phyloP scores from a whole-genome alignment of 106 monocot genomes.

The Acanthochlamys bracteata region DNA sequence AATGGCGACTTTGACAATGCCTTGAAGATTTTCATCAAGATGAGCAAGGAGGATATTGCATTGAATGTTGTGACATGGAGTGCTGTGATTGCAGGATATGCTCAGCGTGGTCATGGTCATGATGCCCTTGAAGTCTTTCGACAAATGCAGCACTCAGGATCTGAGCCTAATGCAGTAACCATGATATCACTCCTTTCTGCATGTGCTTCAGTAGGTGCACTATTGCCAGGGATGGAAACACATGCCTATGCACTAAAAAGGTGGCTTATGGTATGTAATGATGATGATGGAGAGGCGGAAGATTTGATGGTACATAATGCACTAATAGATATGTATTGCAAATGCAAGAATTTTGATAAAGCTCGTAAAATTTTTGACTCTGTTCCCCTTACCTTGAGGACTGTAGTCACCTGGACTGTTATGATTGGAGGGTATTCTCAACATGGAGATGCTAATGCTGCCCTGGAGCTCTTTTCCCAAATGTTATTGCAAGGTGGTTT shows the following conservation, averaged over 20 bases:
- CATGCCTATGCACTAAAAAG: conserved; percentile 62
- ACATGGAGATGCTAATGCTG: conserved; percentile 71
- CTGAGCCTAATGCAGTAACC: conserved; percentile 66
- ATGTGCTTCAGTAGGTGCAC: conserved; percentile 70
- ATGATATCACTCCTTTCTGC: conserved; percentile 79
- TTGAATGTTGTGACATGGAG: conserved; percentile 81
- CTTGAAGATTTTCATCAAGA: conserved; percentile 40
- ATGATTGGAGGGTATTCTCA: conserved; percentile 86
- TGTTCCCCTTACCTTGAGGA: conserved; percentile 29
- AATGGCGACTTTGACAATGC: conserved; percentile 64
- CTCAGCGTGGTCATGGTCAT: conserved; percentile 53
- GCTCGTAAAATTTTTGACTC: conserved; percentile 40
- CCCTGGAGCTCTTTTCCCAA: conserved; percentile 48
- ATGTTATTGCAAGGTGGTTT: conserved; percentile 35
- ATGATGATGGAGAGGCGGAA: conserved; percentile 24
- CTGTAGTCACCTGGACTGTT: conserved; percentile 84
- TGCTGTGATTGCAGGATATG: conserved; percentile 78
- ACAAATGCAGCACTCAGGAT: conserved; percentile 48
- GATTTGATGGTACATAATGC: conserved; percentile 78
- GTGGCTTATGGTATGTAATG: conserved; percentile 23
- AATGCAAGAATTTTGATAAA: conserved; percentile 45
- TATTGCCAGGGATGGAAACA: conserved; percentile 61
- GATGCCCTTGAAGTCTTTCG: conserved; percentile 62
- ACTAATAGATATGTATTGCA: conserved; percentile 80
- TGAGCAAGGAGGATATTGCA: conserved; percentile 39